Evolutionary conservation across 2,329 filamentous ascomycete species (phyloP), one percentile per base, ranked within the genome.

Genomic region (Byssochlamys sp.): DNA sequence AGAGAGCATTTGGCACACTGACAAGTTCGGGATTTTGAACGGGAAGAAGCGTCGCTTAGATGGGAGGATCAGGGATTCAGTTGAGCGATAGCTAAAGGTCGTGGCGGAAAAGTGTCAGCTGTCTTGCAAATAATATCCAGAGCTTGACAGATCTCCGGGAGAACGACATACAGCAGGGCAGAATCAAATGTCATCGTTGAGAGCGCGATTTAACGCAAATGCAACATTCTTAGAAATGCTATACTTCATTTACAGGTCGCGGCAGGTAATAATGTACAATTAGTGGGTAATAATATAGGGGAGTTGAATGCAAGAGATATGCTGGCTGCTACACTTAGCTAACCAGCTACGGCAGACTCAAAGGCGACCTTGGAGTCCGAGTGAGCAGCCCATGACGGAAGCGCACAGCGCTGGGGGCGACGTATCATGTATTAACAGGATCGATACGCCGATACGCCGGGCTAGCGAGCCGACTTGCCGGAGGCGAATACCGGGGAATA

Each of bases 41-140:
- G 83, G 83, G 69, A 87, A 90, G 70, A 87, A 87, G 63, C 81
- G 86, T 67, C 84, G 82, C 60, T 81, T 80, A 53, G 75, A 77
- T 58, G 78, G 76, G 55, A 83, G 80, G 61, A 90, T 80, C 61
- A 90, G 77, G 66, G 78, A 76, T 63, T 89, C 84, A 61, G 86
- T 88, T 58, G 84, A 82, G 74, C 82, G 81, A 71, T 81, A 80
- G 68, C 86, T 89, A 66, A 19, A 45, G 56, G 11, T 5, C n/a
- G 48, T 51, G 27, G 54, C 45, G 49, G 56, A 48, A 55, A 55
- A 58, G 55, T 10, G 52, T 64, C 56, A 64, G 60, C 56, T 56
- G 63, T 45, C 39, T 55, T 27, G 55, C 53, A 53, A 31, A 35
- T 50, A 31, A 35, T 50, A 50, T 57, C 57, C 58, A 52, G 39